A percentile compares a stretch with the other conserved stretches of the same genome.
Evolutionary conservation across 208 protist genomes (phyloP).

Genomic region (Crithidia thermophila): DNA sequence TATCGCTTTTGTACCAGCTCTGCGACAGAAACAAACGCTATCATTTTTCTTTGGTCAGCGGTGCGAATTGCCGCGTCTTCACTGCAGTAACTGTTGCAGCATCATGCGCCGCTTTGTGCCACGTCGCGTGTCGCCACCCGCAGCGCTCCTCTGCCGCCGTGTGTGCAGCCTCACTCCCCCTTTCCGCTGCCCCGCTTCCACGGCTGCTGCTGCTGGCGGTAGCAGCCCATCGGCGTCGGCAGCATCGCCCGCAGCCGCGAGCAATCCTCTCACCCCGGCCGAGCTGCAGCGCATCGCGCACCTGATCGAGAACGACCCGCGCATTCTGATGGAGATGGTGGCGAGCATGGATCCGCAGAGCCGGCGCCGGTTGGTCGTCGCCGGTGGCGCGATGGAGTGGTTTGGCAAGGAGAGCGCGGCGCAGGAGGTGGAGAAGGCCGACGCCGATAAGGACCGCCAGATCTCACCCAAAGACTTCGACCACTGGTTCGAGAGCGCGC

Average conservation of each 20-base stretch:
- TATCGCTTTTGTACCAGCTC: too few relatives aligned
- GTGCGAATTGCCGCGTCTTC: too few relatives aligned
- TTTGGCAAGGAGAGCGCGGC: constrained; percentile 89
- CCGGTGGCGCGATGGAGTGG: constrained; percentile 91
- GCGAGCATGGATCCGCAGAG: constrained; percentile 72
- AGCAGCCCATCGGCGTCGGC: neutral
- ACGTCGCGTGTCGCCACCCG: too few relatives aligned
- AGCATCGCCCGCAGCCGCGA: neutral
- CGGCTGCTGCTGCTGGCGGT: constrained; percentile 5
- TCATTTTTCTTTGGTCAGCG: too few relatives aligned
- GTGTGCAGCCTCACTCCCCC: too few relatives aligned
- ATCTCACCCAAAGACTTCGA: constrained; percentile 93
- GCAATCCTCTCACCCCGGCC: constrained; percentile 30
- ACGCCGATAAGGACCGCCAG: constrained; percentile 76
- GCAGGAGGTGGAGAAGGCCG: constrained; percentile 78
- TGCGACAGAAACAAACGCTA: too few relatives aligned
- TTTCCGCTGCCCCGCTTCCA: neutral
- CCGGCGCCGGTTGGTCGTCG: constrained; percentile 78
- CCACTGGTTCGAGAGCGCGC: constrained; percentile 86
- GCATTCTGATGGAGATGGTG: constrained; percentile 82
- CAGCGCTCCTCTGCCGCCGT: too few relatives aligned
- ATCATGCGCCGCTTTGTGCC: too few relatives aligned
- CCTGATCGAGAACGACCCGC: constrained; percentile 81
- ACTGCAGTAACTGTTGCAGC: too few relatives aligned
- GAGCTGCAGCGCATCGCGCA: constrained; percentile 70